These are phyloP conservation scores for Cryptosporidium tyzzeri DNA, from an alignment of 169 alveolate species.

Conservation along the genomic window DNA sequence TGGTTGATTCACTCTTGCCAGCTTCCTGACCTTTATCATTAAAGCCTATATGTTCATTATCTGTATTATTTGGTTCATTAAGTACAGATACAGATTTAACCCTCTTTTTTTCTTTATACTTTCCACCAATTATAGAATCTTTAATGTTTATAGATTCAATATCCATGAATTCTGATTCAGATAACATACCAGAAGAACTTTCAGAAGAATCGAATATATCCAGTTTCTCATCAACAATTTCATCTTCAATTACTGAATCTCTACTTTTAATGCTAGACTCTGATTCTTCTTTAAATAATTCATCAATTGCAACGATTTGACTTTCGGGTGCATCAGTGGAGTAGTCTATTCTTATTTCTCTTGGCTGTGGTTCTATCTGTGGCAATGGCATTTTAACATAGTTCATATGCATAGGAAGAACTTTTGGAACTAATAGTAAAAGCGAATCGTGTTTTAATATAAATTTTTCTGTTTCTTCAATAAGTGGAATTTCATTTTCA, in stretches of 20 bases:
- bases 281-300: not conserved
- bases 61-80: not conserved
- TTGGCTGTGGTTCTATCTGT: slow-evolving; percentile 20
- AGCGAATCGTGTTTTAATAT: not conserved
- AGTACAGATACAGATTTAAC: not conserved
- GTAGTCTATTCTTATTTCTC: not conserved
- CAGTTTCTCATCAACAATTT: slow-evolving; percentile 5
- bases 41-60: not conserved
- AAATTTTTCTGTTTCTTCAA: slow-evolving; percentile 29
- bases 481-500: slow-evolving; percentile 36
- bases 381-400: slow-evolving; percentile 24
- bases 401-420: slow-evolving; percentile 21
- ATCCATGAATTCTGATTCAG: slow-evolving; percentile 3
- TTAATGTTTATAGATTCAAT: not conserved
- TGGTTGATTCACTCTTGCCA: not conserved
- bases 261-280: not conserved
- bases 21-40: not conserved
- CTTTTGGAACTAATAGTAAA: slow-evolving; percentile 8
- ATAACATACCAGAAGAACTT: not conserved
- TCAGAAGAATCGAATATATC: slow-evolving; percentile 4
- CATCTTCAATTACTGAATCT: not conserved
- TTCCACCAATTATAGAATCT: not conserved
- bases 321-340: not conserved
- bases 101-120: not conserved
- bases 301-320: not conserved